Evolutionary conservation across 2,329 filamentous ascomycete species (phyloP), one percentile per base, ranked within the genome.

Genomic region (Metarhizium sp.): DNA sequence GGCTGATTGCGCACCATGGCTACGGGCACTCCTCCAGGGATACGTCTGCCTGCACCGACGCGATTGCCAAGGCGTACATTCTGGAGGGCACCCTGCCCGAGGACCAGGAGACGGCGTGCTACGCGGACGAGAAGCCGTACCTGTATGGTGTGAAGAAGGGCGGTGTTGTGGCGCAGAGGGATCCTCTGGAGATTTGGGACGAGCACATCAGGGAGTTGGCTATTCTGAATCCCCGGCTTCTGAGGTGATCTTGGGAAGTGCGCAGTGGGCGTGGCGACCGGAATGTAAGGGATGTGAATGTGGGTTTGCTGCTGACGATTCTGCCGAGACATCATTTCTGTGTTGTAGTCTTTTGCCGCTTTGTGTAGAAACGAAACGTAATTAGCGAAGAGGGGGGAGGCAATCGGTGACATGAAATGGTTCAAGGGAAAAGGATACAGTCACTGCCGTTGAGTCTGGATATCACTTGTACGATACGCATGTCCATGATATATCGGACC

Each of bases 11-110:
- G 5, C 77, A 79, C 55, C 76, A 78, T 55, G 76, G 76, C 4
- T 78, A 78, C 51, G 76, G 76, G 0, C 76, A 79, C 56, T 70
- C 72, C 13, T 75, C 73, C 3, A 63, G 68, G n/a, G 75, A 79
- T 52, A 64, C 59, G 40, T 77, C 76, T 1, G 63, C 63, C 13
- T 79, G 76, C 62, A 79, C 76, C 1, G 72, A 78, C 46, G 56
- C 58, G 0, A 66, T 76, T 30, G 71, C 67, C 10, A 72, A 63
- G 57, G 61, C 62, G 3, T 78, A 68, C 20, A 73, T 79, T 14
- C 54, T 76, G 3, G 54, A 73, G 3, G 75, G 75, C 0, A 63
- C 60, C 2, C 34, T 78, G 13, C 76, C 76, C 0, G 60, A 67
- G 0, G 68, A 71, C 11, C 61, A 64, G 0, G 75, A 78, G 63